These are phyloP conservation scores for Fusarium globosum DNA, from an alignment of 2,329 filamentous ascomycete species.

Conservation along the genomic window DNA sequence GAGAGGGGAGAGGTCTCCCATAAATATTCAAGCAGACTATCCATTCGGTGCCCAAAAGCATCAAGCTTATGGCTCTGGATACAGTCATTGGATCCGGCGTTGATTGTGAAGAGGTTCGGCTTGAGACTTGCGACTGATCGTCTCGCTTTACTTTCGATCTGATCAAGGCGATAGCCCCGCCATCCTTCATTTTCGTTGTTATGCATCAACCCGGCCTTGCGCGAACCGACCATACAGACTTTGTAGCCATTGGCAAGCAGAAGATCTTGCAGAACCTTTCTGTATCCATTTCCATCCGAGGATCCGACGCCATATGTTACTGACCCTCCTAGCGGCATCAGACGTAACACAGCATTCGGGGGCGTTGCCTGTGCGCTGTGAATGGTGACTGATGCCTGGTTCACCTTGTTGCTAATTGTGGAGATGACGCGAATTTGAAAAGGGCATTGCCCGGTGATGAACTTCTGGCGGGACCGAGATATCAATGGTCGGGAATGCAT, in stretches of 20 bases:
- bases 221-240: neutral
- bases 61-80: neutral
- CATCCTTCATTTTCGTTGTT: neutral
- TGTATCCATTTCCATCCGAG: neutral
- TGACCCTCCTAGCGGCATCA: neutral
- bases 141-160: neutral
- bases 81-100: neutral
- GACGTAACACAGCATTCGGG: neutral
- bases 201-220: neutral
- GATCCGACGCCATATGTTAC: neutral
- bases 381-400: neutral
- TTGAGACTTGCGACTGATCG: neutral
- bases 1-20: neutral
- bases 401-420: neutral
- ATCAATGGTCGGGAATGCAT: neutral
- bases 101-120: neutral
- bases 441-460: neutral
- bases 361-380: neutral
- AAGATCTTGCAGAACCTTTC: neutral
- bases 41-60: neutral
- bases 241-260: neutral
- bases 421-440: no score
- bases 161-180: neutral
- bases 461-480: accelerated
- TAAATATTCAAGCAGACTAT: neutral